Percentiles rank a stretch among this genome's conserved stretches.
Evolutionary conservation across 768 basidiomycete species (phyloP).

Genomic region (Boletus reticuloceps): DNA sequence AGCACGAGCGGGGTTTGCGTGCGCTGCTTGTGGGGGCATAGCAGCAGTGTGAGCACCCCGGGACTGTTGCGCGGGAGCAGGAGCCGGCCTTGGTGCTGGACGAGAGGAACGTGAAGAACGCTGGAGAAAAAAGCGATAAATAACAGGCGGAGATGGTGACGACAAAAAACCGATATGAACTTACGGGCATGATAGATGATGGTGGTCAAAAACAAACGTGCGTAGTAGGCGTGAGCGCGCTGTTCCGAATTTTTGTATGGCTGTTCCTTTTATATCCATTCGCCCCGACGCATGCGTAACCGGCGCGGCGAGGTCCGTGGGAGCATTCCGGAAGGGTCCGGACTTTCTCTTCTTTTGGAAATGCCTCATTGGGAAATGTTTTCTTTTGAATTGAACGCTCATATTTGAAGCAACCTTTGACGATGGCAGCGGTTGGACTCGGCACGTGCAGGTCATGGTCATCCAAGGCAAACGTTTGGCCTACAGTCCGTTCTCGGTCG

Average conservation of each 20-base stretch:
- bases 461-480: constrained; percentile 29
- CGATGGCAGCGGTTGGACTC: constrained; percentile 15
- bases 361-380: not conserved
- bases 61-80: constrained; percentile 45
- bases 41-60: constrained; percentile 50
- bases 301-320: constrained; percentile 14
- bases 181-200: constrained; percentile 46
- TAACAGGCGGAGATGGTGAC: not conserved
- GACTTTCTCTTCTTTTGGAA: constrained; percentile 4
- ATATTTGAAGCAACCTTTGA: not conserved
- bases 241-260: constrained; percentile 13
- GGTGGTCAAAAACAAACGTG: constrained; percentile 18
- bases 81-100: constrained; percentile 50
- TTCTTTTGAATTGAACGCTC: not conserved
- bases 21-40: constrained; percentile 40
- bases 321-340: constrained; percentile 11
- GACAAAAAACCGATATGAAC: constrained; percentile 16
- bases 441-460: constrained; percentile 7
- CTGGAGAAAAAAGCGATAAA: constrained; percentile 33
- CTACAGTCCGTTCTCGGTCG: constrained; percentile 18
- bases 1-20: constrained; percentile 42
- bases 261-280: constrained; percentile 21
- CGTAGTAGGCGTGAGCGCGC: not conserved
- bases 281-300: constrained; percentile 15
- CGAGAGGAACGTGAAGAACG: constrained; percentile 79